Base-by-base conservation (phyloP, 1,284 basidiomycete genomes). In the Pseudozyma tsukubaensis region DNA sequence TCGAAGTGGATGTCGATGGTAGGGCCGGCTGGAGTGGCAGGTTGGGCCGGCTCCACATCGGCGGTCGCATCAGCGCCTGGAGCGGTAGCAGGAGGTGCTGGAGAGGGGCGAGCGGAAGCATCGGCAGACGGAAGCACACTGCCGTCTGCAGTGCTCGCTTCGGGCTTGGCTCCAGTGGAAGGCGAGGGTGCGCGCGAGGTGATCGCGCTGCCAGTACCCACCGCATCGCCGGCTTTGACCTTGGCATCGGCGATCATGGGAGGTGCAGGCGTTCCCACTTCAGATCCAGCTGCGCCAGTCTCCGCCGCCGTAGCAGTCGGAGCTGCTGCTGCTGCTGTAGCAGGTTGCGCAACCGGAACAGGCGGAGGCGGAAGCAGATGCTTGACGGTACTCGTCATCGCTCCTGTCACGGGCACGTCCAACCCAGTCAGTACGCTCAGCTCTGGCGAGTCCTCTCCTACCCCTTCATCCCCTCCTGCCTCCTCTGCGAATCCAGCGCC, bases 1-100 rank as follows among this genome's bases (percentile, higher is more conserved):
- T 97, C 95, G 74, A 89, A 90, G 59, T 88, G 88, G 7, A 94
- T 89, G 83, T 95, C 93, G 78, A 94, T 90, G 2, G 68, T 61
- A 3, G 68, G 58, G 18, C 29, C 36, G 3, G 54, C 21, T 3
- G 72, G 57, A 1, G 37, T 34, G 8, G 51, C 24, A 11, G 59
- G 57, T 16, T 32, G 21, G 9, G 51, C 6, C 4, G 42, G 42
- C 19, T 51, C 48, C 19, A 36, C n/a, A 14, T 37, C 40, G 14
- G 32, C 32, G 9, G 32, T 47, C 3, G 18, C 29, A 3, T 35
- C 32, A 12, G 43, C 19, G 14, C 18, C 36, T 11, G 29, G 40
- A 12, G 18, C 29, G n/a, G 52, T 37, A 16, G 54, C 50, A 18
- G 56, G 56, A 7, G 70, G 70, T 4, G 53, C 58, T 6, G 72